These are phyloP conservation scores for Glebionis coronaria DNA, from an alignment of 129 eudicot species.

Conservation along the genomic window DNA sequence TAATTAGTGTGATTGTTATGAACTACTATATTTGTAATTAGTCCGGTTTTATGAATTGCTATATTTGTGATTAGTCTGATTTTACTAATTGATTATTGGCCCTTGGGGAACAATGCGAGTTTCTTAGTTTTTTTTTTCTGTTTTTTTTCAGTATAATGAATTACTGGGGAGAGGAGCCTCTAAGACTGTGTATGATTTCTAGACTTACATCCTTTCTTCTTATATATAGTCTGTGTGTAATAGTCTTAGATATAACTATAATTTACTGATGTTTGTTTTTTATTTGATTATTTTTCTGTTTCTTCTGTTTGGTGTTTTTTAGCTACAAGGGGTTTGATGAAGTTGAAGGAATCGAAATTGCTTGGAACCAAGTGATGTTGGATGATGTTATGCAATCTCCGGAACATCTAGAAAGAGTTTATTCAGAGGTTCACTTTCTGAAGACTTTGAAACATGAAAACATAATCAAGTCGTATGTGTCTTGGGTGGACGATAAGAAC, in stretches of 20 bases:
- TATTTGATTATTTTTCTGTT: not conserved
- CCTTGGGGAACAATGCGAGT: constrained; percentile 5
- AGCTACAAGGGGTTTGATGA: constrained; percentile 52
- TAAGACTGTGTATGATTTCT: constrained; percentile 46
- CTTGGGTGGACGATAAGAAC: constrained; percentile 46
- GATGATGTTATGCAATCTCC: constrained; percentile 36
- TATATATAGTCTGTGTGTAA: not conserved
- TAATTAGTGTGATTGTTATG: not conserved
- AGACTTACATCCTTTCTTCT: constrained; percentile 10
- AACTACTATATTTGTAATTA: not conserved
- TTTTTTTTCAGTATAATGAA: constrained; percentile 41
- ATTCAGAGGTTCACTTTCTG: constrained; percentile 36
- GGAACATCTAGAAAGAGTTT: constrained; percentile 26
- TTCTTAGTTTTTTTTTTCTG: constrained; percentile 29
- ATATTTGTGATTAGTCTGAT: no score
- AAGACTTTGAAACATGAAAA: constrained; percentile 45
- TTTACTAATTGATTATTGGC: constrained; percentile 5
- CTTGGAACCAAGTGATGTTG: constrained; percentile 45
- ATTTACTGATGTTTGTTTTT: not conserved
- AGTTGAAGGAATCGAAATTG: constrained; percentile 53
- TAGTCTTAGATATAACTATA: constrained; percentile 3
- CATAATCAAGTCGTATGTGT: constrained; percentile 40
- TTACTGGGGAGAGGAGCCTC: constrained; percentile 43
- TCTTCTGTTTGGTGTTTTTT: constrained; percentile 1
- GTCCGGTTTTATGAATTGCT: no score